A percentile compares a stretch with the other conserved stretches of the same genome.
Evolutionary conservation across 2,329 filamentous ascomycete genomes (phyloP).

Genomic region (Colletotrichum gloeosporioides): DNA sequence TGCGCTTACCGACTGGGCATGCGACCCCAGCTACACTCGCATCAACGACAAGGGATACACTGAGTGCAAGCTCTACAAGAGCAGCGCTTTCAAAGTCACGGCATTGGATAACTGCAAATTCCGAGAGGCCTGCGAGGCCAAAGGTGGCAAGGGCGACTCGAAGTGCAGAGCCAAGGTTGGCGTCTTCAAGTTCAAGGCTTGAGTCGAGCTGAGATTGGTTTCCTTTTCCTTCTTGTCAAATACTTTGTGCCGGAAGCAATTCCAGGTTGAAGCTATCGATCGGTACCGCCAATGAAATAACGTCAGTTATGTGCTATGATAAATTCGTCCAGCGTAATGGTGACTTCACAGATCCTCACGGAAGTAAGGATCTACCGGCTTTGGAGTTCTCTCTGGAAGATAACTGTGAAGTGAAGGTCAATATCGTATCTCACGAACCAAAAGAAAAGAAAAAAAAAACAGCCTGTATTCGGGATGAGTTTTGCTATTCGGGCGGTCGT

Average conservation of each 20-base stretch:
- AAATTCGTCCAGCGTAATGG: fast-evolving
- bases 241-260: not conserved
- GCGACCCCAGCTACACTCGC: not conserved
- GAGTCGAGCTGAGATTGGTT: not conserved
- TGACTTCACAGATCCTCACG: fast-evolving
- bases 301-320: not conserved
- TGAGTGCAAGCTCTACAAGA: not conserved
- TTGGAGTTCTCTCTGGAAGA: not conserved
- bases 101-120: not conserved
- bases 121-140: not conserved
- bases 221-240: not conserved
- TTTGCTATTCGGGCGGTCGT: fast-evolving
- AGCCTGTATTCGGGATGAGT: not conserved
- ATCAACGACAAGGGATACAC: not conserved
- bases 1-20: fast-evolving
- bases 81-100: not conserved
- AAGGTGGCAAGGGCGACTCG: not conserved
- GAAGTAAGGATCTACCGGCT: not conserved
- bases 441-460: too few species aligned
- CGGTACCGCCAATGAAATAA: not conserved
- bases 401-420: not conserved
- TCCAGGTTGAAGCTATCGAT: not conserved
- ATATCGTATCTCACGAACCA: not conserved
- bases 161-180: not conserved
- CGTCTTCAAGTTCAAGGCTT: not conserved